Conservation (phyloP, 192 early-diverging fungal species). For the Entomortierella chlamydospora region DNA sequence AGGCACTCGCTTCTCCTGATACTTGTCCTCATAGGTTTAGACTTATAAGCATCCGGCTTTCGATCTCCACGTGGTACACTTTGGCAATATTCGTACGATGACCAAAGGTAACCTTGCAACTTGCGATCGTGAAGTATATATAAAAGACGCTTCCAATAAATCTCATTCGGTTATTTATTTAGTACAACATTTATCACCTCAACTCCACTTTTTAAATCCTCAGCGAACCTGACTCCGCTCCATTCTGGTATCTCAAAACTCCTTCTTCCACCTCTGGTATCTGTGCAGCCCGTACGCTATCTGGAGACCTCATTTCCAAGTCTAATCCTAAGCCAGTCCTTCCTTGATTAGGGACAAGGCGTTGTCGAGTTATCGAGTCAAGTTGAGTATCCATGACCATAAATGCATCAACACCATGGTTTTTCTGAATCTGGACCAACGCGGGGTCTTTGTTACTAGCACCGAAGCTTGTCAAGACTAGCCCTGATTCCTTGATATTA, state of each 20-base stretch:
- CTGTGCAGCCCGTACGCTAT: too few relatives aligned
- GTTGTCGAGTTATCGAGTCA: neutral
- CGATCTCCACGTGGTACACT: too few relatives aligned
- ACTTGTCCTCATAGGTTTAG: too few relatives aligned
- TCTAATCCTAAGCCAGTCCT: slow-evolving; percentile 1
- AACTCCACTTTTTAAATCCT: too few relatives aligned
- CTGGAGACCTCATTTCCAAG: neutral
- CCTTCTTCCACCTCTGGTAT: slow-evolving; percentile 34
- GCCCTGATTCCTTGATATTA: slow-evolving; percentile 91
- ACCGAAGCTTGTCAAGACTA: slow-evolving; percentile 93
- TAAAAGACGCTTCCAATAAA: too few relatives aligned
- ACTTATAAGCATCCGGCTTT: too few relatives aligned
- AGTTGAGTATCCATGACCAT: slow-evolving; percentile 57
- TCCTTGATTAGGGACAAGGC: neutral
- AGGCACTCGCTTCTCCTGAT: too few relatives aligned
- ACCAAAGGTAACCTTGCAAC: too few relatives aligned
- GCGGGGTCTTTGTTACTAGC: slow-evolving; percentile 69
- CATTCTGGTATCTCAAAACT: slow-evolving; percentile 46
- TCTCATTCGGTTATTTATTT: too few relatives aligned
- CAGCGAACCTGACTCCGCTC: slow-evolving; percentile 5
- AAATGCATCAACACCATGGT: slow-evolving; percentile 91
- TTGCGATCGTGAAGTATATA: too few relatives aligned
- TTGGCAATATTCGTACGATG: too few relatives aligned
- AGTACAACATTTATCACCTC: too few relatives aligned
- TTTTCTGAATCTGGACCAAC: slow-evolving; percentile 77